Evolutionary conservation across 768 basidiomycete species (phyloP), one percentile per base, ranked within the genome.

Genomic region (Trametes cinnabarina): DNA sequence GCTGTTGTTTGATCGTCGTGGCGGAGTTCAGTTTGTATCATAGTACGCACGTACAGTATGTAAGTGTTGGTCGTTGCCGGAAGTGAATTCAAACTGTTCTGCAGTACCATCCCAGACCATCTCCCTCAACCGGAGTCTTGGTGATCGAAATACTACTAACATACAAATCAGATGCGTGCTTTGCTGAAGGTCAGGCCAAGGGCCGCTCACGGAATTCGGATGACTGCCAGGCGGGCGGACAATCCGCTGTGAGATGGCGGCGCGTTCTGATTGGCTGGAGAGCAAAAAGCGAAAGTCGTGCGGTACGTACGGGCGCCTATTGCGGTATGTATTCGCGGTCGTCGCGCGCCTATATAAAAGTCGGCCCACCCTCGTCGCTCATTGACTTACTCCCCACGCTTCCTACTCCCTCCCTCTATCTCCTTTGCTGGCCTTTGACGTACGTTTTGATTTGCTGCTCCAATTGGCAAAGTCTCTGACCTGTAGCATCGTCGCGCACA

Each of bases 281-380:
- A 3, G 32, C 23, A 55, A 55, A 55, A 55, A 55, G 25, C 35
- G 30, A 55, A 55, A 46, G 54, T 55, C 54, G 54, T 55, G 20
- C 54, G 54, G 46, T 55, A 11, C 17, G 8, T 14, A 22, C 20
- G 46, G 44, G 54, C 54, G 54, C 19, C 46, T 47, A 55, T 8
- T 7, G 3, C 2, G 26, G n/a, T 37, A 12, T 17, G 28, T 37
- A 10, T 14, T 20, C 25, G 8, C 28, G 30, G 17, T n/a, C 12
- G 4, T 19, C 41, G 47, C 52, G 52, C 46, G 51, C 32, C 40
- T 58, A 20, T 26, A 60, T 49, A 60, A 55, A 60, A 60, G 53
- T 60, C 53, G 59, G 28, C 53, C 59, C 59, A 60, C 48, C 32
- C 19, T 30, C 23, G 42, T 37, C 41, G 17, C 40, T 59, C 41